Evolutionary conservation across 257 asterid species (phyloP).

Genomic region (Verbascum thapsus): DNA sequence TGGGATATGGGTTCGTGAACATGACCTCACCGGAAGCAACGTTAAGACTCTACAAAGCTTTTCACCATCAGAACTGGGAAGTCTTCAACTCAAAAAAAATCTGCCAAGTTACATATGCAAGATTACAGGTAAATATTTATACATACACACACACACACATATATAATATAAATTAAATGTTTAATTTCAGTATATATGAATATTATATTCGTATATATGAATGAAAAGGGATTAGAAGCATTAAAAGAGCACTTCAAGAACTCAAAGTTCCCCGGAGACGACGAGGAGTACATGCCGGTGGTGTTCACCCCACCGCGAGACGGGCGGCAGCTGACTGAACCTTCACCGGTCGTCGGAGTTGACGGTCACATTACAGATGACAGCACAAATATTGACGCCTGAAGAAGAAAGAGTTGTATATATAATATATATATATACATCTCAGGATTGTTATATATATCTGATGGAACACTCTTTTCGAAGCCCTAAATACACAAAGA

Average conservation of each 20-base stretch:
- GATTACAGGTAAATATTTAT: constrained; percentile 66
- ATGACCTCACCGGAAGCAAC: constrained; percentile 99
- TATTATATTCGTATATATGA: background rate
- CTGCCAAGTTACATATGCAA: constrained; percentile 92
- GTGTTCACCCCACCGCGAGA: constrained; percentile 87
- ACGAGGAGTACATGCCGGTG: constrained; percentile 92
- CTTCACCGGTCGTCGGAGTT: constrained; percentile 52
- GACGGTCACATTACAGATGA: too few species aligned
- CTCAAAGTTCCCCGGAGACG: constrained; percentile 86
- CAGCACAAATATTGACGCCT: too few species aligned
- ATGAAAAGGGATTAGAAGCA: constrained; percentile 71
- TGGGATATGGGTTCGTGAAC: constrained; percentile 98
- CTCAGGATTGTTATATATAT: too few species aligned
- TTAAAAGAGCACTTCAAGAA: constrained; percentile 91
- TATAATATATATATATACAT: too few species aligned
- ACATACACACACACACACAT: background rate
- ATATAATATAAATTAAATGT: too few species aligned
- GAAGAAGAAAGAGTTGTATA: too few species aligned
- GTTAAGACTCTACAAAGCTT: constrained; percentile 82
- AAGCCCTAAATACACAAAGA: too few species aligned
- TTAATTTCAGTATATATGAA: too few species aligned
- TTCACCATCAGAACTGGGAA: constrained; percentile 92
- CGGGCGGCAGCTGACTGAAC: constrained; percentile 57
- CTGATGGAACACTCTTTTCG: too few species aligned
- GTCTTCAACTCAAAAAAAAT: constrained; percentile 92